Conservation (phyloP, 1,284 basidiomycete species). For the Microbotryum scabiosae region DNA sequence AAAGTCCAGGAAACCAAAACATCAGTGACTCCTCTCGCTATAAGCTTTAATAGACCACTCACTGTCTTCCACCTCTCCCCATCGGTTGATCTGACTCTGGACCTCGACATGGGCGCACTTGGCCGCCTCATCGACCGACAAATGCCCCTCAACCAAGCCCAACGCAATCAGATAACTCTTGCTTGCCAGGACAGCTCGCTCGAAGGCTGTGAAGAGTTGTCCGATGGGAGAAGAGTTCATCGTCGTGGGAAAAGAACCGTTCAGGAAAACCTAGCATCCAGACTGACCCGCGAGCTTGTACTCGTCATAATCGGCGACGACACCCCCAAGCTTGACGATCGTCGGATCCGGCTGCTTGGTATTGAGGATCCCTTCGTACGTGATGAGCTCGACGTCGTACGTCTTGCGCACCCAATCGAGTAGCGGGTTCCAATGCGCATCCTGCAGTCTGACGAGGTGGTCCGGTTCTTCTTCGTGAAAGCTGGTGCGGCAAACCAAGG, state of each 20-base stretch:
- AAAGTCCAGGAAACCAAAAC: background rate
- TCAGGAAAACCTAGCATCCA: background rate
- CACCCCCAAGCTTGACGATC: conserved; percentile 51
- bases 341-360: conserved; percentile 62
- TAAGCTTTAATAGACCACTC: conserved; percentile 41
- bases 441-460: conserved; percentile 67
- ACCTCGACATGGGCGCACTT: conserved; percentile 86
- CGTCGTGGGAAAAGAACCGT: background rate
- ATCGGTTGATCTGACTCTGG: conserved; percentile 83
- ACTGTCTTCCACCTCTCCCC: conserved; percentile 99
- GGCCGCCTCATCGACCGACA: conserved; percentile 77
- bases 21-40: background rate
- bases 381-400: conserved; percentile 58
- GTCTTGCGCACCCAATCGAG: conserved; percentile 64
- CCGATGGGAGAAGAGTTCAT: too few relatives aligned
- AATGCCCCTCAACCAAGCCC: conserved; percentile 65
- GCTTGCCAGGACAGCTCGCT: conserved; percentile 77
- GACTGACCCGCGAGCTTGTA: conserved; percentile 80
- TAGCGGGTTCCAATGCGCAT: conserved; percentile 83
- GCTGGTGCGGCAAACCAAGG: conserved; percentile 42
- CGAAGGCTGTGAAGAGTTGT: conserved; percentile 57
- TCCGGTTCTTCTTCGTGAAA: conserved; percentile 74
- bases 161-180: conserved; percentile 88
- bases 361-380: conserved; percentile 61
- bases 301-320: conserved; percentile 57